Evolutionary conservation across 2,329 filamentous ascomycete species (phyloP).

Genomic region (Ascochyta lentis): DNA sequence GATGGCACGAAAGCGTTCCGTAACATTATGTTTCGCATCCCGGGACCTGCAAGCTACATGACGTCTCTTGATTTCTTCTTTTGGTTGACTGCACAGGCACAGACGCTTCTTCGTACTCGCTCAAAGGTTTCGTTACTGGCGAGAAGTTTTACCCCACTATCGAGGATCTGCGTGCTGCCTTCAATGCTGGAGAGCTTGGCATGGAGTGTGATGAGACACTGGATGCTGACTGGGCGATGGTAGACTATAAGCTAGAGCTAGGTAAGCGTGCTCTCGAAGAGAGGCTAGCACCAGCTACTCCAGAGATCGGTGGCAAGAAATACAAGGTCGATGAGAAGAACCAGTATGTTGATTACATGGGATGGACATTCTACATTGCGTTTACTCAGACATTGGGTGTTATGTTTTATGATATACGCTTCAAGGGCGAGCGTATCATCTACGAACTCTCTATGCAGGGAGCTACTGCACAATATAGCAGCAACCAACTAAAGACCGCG

Average conservation of each 20-base stretch:
- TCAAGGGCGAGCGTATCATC: slow-evolving; percentile 61
- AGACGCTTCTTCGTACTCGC: slow-evolving; percentile 51
- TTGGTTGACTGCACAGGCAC: slow-evolving; percentile 54
- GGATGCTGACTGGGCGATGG: slow-evolving; percentile 56
- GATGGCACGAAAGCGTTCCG: slow-evolving; percentile 52
- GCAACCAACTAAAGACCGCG: slow-evolving; percentile 52
- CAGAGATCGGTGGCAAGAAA: slow-evolving; percentile 51
- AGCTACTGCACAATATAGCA: slow-evolving; percentile 61
- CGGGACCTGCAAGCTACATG: slow-evolving; percentile 49
- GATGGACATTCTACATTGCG: slow-evolving; percentile 59
- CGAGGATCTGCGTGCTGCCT: slow-evolving; percentile 56
- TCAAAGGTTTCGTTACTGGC: slow-evolving; percentile 51
- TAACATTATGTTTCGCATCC: slow-evolving; percentile 53
- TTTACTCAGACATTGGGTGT: slow-evolving; percentile 59
- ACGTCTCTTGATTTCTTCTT: slow-evolving; percentile 56
- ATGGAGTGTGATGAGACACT: slow-evolving; percentile 56
- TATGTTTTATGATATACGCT: slow-evolving; percentile 60
- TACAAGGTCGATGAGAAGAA: slow-evolving; percentile 52
- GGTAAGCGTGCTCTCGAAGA: slow-evolving; percentile 45
- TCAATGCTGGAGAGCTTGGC: slow-evolving; percentile 52
- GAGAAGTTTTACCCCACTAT: slow-evolving; percentile 59
- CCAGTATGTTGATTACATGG: slow-evolving; percentile 59
- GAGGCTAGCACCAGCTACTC: slow-evolving; percentile 52
- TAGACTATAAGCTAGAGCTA: slow-evolving; percentile 48
- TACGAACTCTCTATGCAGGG: slow-evolving; percentile 65